phyloP scores from a whole-genome alignment of 257 asterid species.

The Scutellaria baicalensis region DNA sequence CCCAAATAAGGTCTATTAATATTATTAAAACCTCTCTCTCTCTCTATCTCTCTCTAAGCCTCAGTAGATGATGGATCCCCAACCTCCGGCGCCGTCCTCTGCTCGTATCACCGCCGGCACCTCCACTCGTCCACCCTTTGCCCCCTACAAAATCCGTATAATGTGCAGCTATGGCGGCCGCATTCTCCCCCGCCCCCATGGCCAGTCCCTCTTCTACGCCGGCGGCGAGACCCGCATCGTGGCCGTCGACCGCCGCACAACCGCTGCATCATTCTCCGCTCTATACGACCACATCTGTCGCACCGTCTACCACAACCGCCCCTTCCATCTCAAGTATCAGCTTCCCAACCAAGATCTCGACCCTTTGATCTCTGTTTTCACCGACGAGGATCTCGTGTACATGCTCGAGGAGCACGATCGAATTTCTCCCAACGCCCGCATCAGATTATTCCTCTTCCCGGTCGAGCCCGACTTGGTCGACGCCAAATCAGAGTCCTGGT shows the following conservation, averaged over 20 bases:
- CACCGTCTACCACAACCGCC: constrained; percentile 44
- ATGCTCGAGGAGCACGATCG: constrained; percentile 90
- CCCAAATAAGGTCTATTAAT: background rate
- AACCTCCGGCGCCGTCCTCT: constrained; percentile 34
- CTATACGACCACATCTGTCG: constrained; percentile 55
- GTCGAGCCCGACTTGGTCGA: constrained; percentile 52
- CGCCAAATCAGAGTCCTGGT: constrained; percentile 72
- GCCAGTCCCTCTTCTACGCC: constrained; percentile 63
- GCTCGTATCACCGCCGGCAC: constrained; percentile 11
- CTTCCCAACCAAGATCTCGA: constrained; percentile 77
- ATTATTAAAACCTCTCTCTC: constrained; percentile 14
- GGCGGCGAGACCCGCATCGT: constrained; percentile 85
- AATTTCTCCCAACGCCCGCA: constrained; percentile 38
- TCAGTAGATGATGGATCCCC: constrained; percentile 34
- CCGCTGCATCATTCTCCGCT: constrained; percentile 38
- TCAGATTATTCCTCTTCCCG: constrained; percentile 70
- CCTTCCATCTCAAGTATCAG: constrained; percentile 73
- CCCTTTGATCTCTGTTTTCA: constrained; percentile 60
- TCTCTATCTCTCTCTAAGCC: constrained; percentile 17
- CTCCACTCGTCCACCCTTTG: constrained; percentile 32
- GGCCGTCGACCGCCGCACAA: constrained; percentile 68
- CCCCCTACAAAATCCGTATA: constrained; percentile 58
- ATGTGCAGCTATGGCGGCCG: constrained; percentile 94
- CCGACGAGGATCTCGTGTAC: constrained; percentile 75
- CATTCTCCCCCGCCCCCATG: constrained; percentile 76